phyloP scores from a whole-genome alignment of 2,329 filamentous ascomycete genomes.

The Fusarium sororula region DNA sequence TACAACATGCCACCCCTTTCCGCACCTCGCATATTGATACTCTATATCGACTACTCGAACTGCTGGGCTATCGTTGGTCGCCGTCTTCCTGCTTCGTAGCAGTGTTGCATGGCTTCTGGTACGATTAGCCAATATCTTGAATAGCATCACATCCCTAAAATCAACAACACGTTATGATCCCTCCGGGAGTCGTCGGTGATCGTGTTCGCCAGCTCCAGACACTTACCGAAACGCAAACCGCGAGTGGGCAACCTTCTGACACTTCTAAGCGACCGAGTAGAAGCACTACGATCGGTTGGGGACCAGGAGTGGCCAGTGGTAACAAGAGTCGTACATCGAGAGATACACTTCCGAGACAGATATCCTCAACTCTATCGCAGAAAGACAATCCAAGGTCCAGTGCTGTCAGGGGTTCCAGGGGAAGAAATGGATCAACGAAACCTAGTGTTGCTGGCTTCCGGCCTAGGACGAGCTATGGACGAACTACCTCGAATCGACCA shows the following conservation, averaged over 20 bases:
- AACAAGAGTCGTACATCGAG: slow-evolving; percentile 41
- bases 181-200: slow-evolving; percentile 42
- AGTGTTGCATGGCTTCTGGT: slow-evolving; percentile 9
- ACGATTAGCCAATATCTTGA: slow-evolving; percentile 4
- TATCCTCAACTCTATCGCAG: slow-evolving; percentile 18
- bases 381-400: slow-evolving; percentile 9
- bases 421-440: background rate
- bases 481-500: background rate
- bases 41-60: slow-evolving; percentile 14
- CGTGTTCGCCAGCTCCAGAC: slow-evolving; percentile 44
- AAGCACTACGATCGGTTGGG: slow-evolving; percentile 43
- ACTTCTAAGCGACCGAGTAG: slow-evolving; percentile 35
- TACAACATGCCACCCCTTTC: slow-evolving; percentile 15
- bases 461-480: background rate
- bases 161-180: slow-evolving; percentile 29
- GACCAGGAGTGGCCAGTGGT: slow-evolving; percentile 37
- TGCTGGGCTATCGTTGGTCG: background rate
- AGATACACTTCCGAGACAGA: slow-evolving; percentile 37
- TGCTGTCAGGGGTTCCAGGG: background rate
- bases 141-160: background rate
- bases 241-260: background rate
- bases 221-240: slow-evolving; percentile 24
- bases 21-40: slow-evolving; percentile 10
- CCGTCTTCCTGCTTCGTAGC: slow-evolving; percentile 19
- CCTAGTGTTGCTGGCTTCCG: slow-evolving; percentile 20